These are phyloP conservation scores for Leccinum olivaceopallidum DNA, from an alignment of 768 basidiomycete species.

Conservation along the genomic window DNA sequence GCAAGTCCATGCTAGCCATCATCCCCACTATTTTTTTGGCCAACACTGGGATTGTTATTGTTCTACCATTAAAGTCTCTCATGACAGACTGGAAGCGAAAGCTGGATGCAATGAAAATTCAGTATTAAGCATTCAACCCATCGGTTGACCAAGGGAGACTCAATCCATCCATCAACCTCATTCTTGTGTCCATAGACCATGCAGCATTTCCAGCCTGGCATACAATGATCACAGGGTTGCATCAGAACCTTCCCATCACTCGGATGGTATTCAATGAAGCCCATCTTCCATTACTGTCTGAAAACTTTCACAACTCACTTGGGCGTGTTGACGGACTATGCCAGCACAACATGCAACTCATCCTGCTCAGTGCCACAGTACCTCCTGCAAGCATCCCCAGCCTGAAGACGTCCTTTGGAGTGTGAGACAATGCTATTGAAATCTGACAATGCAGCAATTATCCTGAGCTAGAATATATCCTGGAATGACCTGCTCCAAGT, in stretches of 20 bases:
- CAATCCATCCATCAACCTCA: not conserved
- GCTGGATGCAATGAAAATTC: not conserved
- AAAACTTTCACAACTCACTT: not conserved
- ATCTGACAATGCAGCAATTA: not conserved
- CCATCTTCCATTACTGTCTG: not conserved
- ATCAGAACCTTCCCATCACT: not conserved
- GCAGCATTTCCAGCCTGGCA: not conserved
- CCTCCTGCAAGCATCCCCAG: not conserved
- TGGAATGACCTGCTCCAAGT: not conserved
- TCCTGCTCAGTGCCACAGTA: not conserved
- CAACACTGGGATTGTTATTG: not conserved
- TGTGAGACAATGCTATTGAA: fast-evolving
- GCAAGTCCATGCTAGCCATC: not conserved
- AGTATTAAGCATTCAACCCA: not conserved
- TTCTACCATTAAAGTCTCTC: not conserved
- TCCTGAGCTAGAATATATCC: not conserved
- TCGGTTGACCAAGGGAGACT: not conserved
- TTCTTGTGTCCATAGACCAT: not conserved
- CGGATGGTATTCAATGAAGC: not conserved
- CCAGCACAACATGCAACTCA: not conserved
- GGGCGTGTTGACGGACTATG: not conserved
- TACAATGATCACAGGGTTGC: not conserved
- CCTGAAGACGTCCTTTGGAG: not conserved
- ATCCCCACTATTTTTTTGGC: not conserved
- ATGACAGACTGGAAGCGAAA: not conserved